These are phyloP conservation scores for Somion occarium DNA, from an alignment of 1,284 basidiomycete species.

Conservation along the genomic window DNA sequence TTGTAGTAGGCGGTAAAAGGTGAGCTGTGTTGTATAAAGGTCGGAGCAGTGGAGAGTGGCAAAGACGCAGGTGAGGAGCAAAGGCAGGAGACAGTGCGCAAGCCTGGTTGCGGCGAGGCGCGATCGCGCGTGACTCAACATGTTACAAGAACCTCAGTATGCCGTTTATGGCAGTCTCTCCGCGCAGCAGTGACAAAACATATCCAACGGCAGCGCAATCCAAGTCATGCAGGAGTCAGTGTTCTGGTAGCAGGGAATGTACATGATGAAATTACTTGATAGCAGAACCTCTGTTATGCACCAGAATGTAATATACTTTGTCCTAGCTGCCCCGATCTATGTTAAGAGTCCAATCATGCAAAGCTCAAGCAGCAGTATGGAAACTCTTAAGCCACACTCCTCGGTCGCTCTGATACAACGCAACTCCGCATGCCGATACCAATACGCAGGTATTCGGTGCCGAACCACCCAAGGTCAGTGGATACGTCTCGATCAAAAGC, in stretches of 20 bases:
- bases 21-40: slow-evolving; percentile 7
- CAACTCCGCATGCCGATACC: no score
- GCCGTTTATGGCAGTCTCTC: slow-evolving; percentile 19
- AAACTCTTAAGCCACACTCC: no score
- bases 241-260: not conserved
- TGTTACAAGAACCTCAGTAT: slow-evolving; percentile 26
- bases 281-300: not conserved
- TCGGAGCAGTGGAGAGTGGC: not conserved
- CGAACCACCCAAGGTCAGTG: no score
- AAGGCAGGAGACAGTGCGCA: slow-evolving; percentile 23
- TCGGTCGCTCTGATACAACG: no score
- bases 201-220: not conserved
- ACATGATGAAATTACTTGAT: not conserved
- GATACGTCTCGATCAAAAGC: not conserved
- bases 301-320: not conserved
- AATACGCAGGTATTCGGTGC: no score
- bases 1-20: slow-evolving; percentile 4
- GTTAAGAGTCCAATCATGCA: not conserved
- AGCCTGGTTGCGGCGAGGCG: slow-evolving; percentile 23
- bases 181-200: not conserved
- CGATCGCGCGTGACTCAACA: slow-evolving; percentile 30
- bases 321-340: not conserved
- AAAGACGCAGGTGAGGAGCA: slow-evolving; percentile 20
- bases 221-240: not conserved
- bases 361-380: no score